Conservation (phyloP, 176 grass and related monocot species). For the Oropetium thomaeum region DNA sequence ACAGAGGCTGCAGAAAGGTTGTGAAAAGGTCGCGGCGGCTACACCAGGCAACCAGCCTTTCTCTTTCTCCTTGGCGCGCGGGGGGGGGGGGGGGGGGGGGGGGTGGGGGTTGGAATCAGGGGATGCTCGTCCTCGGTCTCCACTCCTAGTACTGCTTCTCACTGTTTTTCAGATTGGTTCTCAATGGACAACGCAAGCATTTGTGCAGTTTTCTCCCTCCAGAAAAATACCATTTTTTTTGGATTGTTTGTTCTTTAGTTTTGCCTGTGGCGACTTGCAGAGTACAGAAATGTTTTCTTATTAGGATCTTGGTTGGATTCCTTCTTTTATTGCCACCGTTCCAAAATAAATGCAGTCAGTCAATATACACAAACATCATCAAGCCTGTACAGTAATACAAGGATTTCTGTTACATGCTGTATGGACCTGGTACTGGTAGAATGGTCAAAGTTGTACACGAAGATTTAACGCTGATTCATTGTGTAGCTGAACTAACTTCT, state of each 20-base stretch:
- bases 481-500: too few species aligned
- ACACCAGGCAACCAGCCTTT: background rate
- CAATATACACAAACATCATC: background rate
- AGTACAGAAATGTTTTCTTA: too few species aligned
- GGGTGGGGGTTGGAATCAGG: too few species aligned
- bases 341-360: background rate
- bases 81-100: too few species aligned
- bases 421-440: background rate
- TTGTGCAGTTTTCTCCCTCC: background rate
- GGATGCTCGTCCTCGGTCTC: too few species aligned
- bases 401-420: background rate
- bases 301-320: too few species aligned
- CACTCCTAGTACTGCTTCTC: too few species aligned
- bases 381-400: too few species aligned
- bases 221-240: too few species aligned
- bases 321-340: background rate
- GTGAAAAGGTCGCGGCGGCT: background rate
- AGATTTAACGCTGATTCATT: background rate
- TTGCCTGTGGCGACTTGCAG: background rate
- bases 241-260: background rate
- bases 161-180: too few species aligned
- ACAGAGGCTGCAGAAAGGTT: background rate
- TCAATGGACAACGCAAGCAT: background rate
- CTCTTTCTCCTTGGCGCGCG: too few species aligned
- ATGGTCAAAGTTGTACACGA: background rate